Base-by-base conservation (phyloP, 768 basidiomycete genomes). In the Hemileccinum impolitum region DNA sequence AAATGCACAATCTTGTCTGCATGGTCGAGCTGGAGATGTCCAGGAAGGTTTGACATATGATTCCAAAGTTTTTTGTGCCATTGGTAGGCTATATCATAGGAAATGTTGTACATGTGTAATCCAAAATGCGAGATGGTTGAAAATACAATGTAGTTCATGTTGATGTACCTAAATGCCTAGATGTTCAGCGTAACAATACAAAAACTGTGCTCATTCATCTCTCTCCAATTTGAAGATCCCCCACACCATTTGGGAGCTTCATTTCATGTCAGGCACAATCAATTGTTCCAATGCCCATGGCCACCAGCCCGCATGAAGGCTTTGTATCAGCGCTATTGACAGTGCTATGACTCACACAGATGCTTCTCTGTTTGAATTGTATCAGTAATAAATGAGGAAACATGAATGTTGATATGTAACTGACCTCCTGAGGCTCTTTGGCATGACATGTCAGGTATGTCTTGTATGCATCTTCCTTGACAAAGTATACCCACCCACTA, bases 381-480 rank as follows among this genome's bases (percentile, higher is more conserved):
- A 7, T n/a, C n/a, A n/a, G n/a, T n/a, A n/a, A n/a, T n/a, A n/a
- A n/a, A n/a, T n/a, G n/a, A n/a, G n/a, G n/a, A n/a, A n/a, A n/a
- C n/a, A n/a, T n/a, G n/a, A n/a, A n/a, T n/a, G n/a, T n/a, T 6
- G 4, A 34, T 12, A 15, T 34, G 32, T 15, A 12, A 34, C 32
- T 7, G 4, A 34, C 32, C 32, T 34, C 32, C 32, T 34, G 32
- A 7, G 32, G 32, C 13, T 34, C 32, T 15, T 34, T 34, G 4
- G 6, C 12, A 15, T 15, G 32, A 7, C 13, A 12, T 12, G 32
- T 9, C 1, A 31, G 26, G 39, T 17, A 42, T 35, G 12, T 18
- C 17, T 58, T 49, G 44, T 68, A 70, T 13, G 15, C 10, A 1
- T 6, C 12, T 7, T 57, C 51, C n/a, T 66, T 59, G 4, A 67